These are phyloP conservation scores for Hypoxylon sp. DNA, from an alignment of 2,329 filamentous ascomycete species.

Conservation along the genomic window DNA sequence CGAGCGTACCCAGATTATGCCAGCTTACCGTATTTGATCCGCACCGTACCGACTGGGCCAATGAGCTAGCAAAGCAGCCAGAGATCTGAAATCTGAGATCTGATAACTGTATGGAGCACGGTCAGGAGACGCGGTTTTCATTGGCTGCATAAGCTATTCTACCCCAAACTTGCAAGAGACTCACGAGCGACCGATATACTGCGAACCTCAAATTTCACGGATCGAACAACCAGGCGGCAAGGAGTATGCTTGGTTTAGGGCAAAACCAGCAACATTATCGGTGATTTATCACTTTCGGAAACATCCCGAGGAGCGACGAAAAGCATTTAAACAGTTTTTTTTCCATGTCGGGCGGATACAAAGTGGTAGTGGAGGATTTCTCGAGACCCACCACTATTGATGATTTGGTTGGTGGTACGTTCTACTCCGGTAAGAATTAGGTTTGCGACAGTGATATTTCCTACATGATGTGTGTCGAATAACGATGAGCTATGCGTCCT, in stretches of 20 bases:
- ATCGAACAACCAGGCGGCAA: neutral
- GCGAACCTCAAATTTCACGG: neutral
- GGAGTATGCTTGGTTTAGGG: neutral
- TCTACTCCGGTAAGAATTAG: too few relatives aligned
- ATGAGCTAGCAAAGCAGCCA: neutral
- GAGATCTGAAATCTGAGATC: constrained; percentile 1
- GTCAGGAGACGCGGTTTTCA: neutral
- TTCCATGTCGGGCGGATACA: too few relatives aligned
- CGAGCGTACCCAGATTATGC: neutral
- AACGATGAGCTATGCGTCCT: too few relatives aligned
- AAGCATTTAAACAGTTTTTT: too few relatives aligned
- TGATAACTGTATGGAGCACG: neutral
- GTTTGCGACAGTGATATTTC: neutral
- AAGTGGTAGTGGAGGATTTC: too few relatives aligned
- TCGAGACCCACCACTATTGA: too few relatives aligned
- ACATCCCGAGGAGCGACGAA: too few relatives aligned
- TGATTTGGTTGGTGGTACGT: too few relatives aligned
- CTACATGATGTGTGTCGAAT: neutral
- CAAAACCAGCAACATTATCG: too few relatives aligned
- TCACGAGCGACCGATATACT: neutral
- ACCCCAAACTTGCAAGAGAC: neutral
- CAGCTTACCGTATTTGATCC: neutral
- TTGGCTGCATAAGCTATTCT: neutral
- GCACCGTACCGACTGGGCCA: constrained; percentile 1
- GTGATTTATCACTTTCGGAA: too few relatives aligned